Conservation (phyloP, 2,329 filamentous ascomycete species). For the Septoria petroselini region DNA sequence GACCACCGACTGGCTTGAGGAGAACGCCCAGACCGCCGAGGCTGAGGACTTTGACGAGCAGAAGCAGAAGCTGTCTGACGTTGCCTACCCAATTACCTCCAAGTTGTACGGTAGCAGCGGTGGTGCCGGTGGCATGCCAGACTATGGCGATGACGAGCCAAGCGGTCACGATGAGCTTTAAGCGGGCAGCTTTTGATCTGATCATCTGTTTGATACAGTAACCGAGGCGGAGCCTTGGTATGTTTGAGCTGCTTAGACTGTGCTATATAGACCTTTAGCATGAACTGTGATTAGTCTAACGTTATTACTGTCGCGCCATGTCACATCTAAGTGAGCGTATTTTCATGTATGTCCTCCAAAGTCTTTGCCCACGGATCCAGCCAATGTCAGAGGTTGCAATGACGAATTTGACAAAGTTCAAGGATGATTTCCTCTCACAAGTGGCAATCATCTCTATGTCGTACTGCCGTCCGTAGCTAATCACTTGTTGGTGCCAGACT, state of each 20-base stretch:
- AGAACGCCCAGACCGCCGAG: slow-evolving; percentile 80
- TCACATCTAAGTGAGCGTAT: too few species aligned
- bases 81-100: slow-evolving; percentile 97
- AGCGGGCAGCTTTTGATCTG: slow-evolving; percentile 7
- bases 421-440: background rate
- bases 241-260: slow-evolving; percentile 12
- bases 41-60: slow-evolving; percentile 98
- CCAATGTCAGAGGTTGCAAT: background rate
- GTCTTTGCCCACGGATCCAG: too few species aligned
- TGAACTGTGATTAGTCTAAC: slow-evolving; percentile 10
- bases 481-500: too few species aligned
- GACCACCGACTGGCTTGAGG: slow-evolving; percentile 91
- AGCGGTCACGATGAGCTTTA: slow-evolving; percentile 52
- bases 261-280: slow-evolving; percentile 25
- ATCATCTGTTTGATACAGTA: slow-evolving; percentile 14
- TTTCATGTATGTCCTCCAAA: too few species aligned
- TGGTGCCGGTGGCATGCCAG: slow-evolving; percentile 55
- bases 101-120: slow-evolving; percentile 72
- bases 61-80: slow-evolving; percentile 96
- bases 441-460: too few species aligned
- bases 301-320: too few species aligned
- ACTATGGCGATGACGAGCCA: slow-evolving; percentile 65
- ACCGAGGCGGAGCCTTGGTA: slow-evolving; percentile 3
- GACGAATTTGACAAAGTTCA: background rate
- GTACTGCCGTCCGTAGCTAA: too few species aligned